Evolutionary conservation across 2,329 filamentous ascomycete species (phyloP), one percentile per base, ranked within the genome.

Genomic region (Camillea tinctor): DNA sequence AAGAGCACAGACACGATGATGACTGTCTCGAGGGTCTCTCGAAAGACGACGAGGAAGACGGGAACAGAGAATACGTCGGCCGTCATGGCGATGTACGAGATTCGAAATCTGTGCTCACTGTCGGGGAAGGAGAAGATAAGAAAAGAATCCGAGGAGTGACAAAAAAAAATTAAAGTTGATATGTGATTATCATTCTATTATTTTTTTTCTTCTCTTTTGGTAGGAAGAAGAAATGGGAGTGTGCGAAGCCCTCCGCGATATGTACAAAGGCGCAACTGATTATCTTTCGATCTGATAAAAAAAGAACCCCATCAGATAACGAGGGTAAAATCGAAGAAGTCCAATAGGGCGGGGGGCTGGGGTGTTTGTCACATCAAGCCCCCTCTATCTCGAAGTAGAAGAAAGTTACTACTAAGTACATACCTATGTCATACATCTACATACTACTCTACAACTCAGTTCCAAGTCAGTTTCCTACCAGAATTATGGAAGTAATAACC

Each of bases 1-100:
- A 96, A 84, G 36, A 96, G 80, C n/a, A 96, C 89, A 0, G 92
- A 94, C 64, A 96, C 87, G 68, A 96, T 91, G 71, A 96, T 92
- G 70, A 85, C 88, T 0, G 89, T 90, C 79, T 96, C 92, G 53
- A 96, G 80, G 50, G 87, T 87, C 78, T 96, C 93, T 71, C 93
- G 88, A 74, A 96, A 95, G 77, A 91, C 88, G 74, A 97, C 91
- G 79, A 97, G 93, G 79, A 96, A 96, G 58, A 96, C 71, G 17
- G 71, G 70, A 36, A 72, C 66, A 40, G 71, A 63, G 57, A 73
- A 73, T 55, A 72, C 70, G 59, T 71, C 59, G 30, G 57, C 59
- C 56, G 68, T 56, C 70, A 70, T 71, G 24, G 21, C 61, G 17
- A 59, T 60, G 7, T 30, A 30, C 26, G 49, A 8, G 6, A 8